Conservation (phyloP, 2,329 filamentous ascomycete genomes). For the Rugonectria rugulosa region DNA sequence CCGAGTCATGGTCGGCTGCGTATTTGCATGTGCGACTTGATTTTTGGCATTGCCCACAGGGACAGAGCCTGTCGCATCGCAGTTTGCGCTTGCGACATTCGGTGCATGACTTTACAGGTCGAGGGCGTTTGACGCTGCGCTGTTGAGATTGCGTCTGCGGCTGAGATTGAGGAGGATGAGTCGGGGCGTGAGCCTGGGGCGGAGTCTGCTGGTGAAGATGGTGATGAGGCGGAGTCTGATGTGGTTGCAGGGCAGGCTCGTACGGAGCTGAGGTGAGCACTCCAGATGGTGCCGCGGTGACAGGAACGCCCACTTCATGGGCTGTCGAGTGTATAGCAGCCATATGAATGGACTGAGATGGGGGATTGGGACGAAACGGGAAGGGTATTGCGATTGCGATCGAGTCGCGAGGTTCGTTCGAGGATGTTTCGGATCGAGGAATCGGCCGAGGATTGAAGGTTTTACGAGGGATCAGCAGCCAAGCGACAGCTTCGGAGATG, state of each 20-base stretch:
- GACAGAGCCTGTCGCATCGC: conserved; percentile 62
- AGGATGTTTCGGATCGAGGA: no score
- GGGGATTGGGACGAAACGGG: conserved; percentile 7
- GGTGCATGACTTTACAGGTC: conserved; percentile 64
- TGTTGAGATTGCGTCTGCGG: conserved; percentile 40
- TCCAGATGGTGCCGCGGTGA: conserved; percentile 25
- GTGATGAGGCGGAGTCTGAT: conserved; percentile 38
- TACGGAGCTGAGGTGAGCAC: conserved; percentile 33
- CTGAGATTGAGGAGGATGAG: conserved; percentile 28
- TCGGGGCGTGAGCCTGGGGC: conserved; percentile 31
- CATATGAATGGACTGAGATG: conserved; percentile 27
- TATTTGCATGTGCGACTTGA: conserved; percentile 63
- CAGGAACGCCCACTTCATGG: conserved; percentile 32
- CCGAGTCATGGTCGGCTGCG: conserved; percentile 56
- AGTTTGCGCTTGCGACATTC: conserved; percentile 66
- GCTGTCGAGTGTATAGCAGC: conserved; percentile 34
- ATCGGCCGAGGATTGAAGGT: conserved; percentile 12
- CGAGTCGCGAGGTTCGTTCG: no score
- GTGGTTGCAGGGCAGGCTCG: conserved; percentile 35
- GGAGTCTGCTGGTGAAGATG: conserved; percentile 39
- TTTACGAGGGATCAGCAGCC: conserved; percentile 11
- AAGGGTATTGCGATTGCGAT: conserved; percentile 2
- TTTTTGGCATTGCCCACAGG: conserved; percentile 66
- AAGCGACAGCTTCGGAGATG: conserved; percentile 15
- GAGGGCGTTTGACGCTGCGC: conserved; percentile 60